Base-by-base conservation (phyloP, 1,284 basidiomycete species). In the Phellopilus nigrolimitatus region DNA sequence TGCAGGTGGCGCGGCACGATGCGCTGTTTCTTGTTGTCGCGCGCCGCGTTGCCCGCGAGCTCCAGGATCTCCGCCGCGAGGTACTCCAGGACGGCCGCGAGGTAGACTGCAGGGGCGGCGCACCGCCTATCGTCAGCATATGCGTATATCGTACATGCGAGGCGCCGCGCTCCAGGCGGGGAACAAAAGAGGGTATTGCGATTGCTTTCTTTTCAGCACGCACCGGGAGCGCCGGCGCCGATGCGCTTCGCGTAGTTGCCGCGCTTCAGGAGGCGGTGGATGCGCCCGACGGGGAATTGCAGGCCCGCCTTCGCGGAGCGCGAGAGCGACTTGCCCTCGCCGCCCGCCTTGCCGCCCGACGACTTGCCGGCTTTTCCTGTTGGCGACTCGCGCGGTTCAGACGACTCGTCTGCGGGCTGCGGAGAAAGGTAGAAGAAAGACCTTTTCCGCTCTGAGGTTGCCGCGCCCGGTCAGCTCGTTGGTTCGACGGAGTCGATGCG, bases 261-360 rank as follows among this genome's bases (percentile, higher is more conserved):
- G 72, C 82, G 83, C 80, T 91, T 90, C 59, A 92, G 71, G 58
- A 90, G 84, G 82, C 90, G 85, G 73, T 93, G 90, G 68, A 92
- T 87, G 87, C 90, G 89, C 78, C 90, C 89, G 68, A 92, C 90
- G 55, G 88, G 89, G 81, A 91, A 86, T 71, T 88, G 88, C 58
- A 91, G 80, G 60, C 86, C 88, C 59, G 79, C 79, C 72, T 91
- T 92, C 61, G 86, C 79, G 36, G 89, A 91, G 59, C 88, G 85
- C 48, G 88, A 89, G 65, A 82, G 74, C 9, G 78, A 68, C 66
- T 82, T 81, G 60, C 64, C 70, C 36, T 77, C 64, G 36, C 72
- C 77, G 58, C 74, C 74, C 60, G 74, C 70, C 38, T 75, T 70
- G 65, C 79, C 79, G 62, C 77, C 78, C 54, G 78, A 22, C 13